Base-by-base conservation (phyloP, 345 rosid genomes). In the Psidium guajava region DNA sequence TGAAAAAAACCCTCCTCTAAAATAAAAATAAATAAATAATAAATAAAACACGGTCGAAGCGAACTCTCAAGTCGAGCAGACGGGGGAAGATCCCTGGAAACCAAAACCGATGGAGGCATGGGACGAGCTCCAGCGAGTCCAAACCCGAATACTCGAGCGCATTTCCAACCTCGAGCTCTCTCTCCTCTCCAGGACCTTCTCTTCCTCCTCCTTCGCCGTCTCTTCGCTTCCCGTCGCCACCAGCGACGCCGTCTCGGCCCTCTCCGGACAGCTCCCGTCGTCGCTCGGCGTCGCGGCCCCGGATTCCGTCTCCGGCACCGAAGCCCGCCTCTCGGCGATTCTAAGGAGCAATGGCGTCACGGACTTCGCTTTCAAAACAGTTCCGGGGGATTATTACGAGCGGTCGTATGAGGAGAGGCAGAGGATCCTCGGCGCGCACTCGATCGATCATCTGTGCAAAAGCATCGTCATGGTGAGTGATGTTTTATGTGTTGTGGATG, bases 371-470 rank as follows among this genome's bases (percentile, higher is more conserved):
- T 96, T 96, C 92, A 91, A 91, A 86, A 88, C 92, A 84, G 96
- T 93, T 21, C 85, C 97, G 20, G 12, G 90, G 0, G 92, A 96
- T 86, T 97, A 97, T 90, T 97, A 96, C 88, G 94, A 95, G 36
- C 89, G 96, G 92, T 80, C 98, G 59, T 88, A 95, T 27, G 95
- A 97, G 86, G 89, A 93, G 24, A 96, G 98, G 44, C 93, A 96
- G 77, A 91, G 91, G 89, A 89, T 86, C 84, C 96, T 96, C 55
- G 89, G 87, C 52, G 99, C 98, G 57, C 90, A 95, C 89, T 94
- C 98, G 3, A 82, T 97, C 80, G 86, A 93, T 86, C 98, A 97
- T 88, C 98, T 96, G 57, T 96, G 98, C 92, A 97, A 95, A 86
- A 95, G 98, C 95, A 93, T 97, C 89, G 98, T 95, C 87, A 88